Percentiles rank a stretch among this genome's conserved stretches.
Evolutionary conservation across 306 rosid genomes (phyloP).

Genomic region (Cucumis sativus): DNA sequence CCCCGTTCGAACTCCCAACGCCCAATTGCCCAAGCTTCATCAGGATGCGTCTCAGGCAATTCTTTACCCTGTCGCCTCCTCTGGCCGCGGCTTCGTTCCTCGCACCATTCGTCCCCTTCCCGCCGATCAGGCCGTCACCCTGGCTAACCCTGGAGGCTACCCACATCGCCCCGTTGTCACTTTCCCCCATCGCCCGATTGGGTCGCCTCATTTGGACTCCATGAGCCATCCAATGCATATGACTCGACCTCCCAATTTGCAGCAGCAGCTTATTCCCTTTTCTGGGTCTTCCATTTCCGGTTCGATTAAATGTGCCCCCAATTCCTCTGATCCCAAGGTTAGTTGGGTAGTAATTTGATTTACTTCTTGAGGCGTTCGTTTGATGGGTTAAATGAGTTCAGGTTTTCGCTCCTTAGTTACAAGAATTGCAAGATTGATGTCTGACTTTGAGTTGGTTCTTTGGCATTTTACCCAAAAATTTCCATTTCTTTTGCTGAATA

Average conservation of each 20-base stretch:
- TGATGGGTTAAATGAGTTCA: neutral
- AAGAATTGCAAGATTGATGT: neutral
- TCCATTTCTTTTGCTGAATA: neutral
- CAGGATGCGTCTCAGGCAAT: constrained; percentile 20
- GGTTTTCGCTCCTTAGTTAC: neutral
- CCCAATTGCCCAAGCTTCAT: constrained; percentile 16
- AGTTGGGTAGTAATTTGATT: neutral
- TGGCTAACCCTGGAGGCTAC: constrained; percentile 25
- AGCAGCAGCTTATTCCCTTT: constrained; percentile 17
- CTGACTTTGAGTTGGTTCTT: neutral
- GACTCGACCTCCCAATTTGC: constrained; percentile 26
- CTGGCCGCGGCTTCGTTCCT: constrained; percentile 35
- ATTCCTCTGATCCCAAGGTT: constrained; percentile 33
- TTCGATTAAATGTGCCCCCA: constrained; percentile 25
- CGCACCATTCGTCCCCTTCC: constrained; percentile 15
- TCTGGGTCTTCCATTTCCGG: constrained; percentile 10
- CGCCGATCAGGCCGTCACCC: constrained; percentile 25
- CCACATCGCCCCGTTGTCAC: constrained; percentile 25
- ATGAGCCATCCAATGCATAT: constrained; percentile 26
- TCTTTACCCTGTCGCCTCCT: constrained; percentile 43
- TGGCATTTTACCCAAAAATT: neutral
- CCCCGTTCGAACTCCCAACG: constrained; percentile 22
- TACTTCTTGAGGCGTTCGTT: neutral
- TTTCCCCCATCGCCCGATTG: constrained; percentile 28
- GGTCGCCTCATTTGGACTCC: constrained; percentile 25